These are phyloP conservation scores for Erysiphe pisi DNA, from an alignment of 2,329 filamentous ascomycete species.

Conservation along the genomic window DNA sequence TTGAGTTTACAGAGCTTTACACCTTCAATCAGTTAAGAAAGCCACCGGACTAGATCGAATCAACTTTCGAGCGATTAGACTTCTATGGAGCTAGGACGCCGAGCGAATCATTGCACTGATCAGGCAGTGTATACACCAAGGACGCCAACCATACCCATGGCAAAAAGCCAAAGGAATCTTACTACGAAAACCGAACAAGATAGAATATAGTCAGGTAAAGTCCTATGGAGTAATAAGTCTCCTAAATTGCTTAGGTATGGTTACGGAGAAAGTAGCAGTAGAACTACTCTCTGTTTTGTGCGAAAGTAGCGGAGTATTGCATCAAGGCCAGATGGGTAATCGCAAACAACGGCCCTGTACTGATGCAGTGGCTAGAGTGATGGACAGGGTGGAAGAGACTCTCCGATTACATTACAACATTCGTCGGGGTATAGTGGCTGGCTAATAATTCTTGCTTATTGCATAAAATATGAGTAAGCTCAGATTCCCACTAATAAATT, in stretches of 20 bases:
- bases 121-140: background rate
- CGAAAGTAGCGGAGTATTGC: background rate
- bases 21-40: background rate
- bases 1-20: background rate
- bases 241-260: conserved; percentile 19
- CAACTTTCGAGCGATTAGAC: background rate
- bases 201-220: background rate
- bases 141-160: background rate
- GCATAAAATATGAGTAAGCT: no score
- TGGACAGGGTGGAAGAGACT: background rate
- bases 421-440: no score
- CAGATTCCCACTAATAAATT: no score
- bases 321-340: background rate
- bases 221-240: conserved; percentile 5
- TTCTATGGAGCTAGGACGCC: background rate
- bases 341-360: background rate
- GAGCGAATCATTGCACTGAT: background rate
- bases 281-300: background rate
- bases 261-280: conserved; percentile 8
- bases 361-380: conserved; percentile 13
- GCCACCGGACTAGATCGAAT: background rate
- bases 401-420: no score
- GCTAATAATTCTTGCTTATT: no score
- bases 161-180: background rate
- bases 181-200: background rate